phyloP scores from a whole-genome alignment of 1,139 yeast species.

The Keqinozyma sinolaborantium region DNA sequence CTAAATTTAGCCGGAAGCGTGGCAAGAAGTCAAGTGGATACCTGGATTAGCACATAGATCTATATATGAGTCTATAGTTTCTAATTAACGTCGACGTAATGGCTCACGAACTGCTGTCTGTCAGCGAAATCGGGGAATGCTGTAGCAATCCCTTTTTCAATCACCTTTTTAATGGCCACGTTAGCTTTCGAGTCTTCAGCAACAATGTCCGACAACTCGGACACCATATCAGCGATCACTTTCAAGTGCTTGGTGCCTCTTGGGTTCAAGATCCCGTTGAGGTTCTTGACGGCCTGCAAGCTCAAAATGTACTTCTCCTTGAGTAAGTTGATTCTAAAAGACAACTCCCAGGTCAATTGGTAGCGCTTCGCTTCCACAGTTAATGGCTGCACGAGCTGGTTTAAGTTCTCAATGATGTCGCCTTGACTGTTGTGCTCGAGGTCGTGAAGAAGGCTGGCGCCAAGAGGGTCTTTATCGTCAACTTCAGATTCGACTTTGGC shows the following conservation, averaged over 20 bases:
- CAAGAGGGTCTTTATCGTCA: constrained; percentile 49
- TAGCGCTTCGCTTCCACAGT: constrained; percentile 32
- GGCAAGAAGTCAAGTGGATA: constrained; percentile 56
- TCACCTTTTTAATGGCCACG: constrained; percentile 42
- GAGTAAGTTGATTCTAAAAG: constrained; percentile 34
- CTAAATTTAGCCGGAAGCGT: constrained; percentile 50
- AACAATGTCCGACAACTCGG: constrained; percentile 20
- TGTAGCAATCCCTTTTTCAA: constrained; percentile 35
- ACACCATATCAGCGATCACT: constrained; percentile 22
- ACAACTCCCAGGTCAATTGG: constrained; percentile 33
- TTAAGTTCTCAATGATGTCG: constrained; percentile 28
- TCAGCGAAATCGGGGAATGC: constrained; percentile 31
- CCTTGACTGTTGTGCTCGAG: constrained; percentile 19
- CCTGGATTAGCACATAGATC: constrained; percentile 48
- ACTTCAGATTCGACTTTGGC: constrained; percentile 41
- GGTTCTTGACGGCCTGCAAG: constrained; percentile 38
- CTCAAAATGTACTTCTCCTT: constrained; percentile 47
- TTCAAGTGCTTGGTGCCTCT: constrained; percentile 14
- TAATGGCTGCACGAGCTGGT: constrained; percentile 27
- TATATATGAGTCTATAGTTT: background rate
- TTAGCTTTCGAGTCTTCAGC: constrained; percentile 26
- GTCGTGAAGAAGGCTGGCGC: constrained; percentile 33
- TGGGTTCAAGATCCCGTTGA: constrained; percentile 27
- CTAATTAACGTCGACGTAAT: background rate
- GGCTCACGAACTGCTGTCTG: constrained; percentile 1